Percentiles rank a stretch among this genome's conserved stretches.
Conservation (phyloP, 2,329 filamentous ascomycete genomes). For the Ceratocystis diversiconidia region DNA sequence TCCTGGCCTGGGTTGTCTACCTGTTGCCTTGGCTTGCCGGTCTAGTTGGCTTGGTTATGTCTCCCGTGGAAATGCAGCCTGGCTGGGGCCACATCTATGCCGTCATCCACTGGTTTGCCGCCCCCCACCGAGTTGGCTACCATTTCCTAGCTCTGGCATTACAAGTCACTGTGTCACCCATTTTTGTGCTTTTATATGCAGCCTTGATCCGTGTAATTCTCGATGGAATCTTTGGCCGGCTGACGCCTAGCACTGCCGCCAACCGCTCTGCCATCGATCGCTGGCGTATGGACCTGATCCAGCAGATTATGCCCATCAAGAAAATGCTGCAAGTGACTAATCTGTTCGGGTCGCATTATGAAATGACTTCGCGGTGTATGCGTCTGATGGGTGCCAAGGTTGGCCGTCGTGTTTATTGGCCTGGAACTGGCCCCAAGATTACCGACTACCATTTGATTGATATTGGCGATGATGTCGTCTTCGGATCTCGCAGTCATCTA, state of each 20-base stretch:
- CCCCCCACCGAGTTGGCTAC: slow-evolving; percentile 32
- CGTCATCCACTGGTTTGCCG: slow-evolving; percentile 37
- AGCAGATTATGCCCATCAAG: slow-evolving; percentile 30
- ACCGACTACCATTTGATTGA: slow-evolving; percentile 41
- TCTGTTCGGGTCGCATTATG: slow-evolving; percentile 41
- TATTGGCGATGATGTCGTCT: slow-evolving; percentile 45
- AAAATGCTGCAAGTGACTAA: slow-evolving; percentile 35
- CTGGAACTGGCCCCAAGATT: slow-evolving; percentile 39
- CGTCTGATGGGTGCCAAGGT: slow-evolving; percentile 38
- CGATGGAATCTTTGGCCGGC: slow-evolving; percentile 29
- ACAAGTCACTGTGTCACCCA: slow-evolving; percentile 29
- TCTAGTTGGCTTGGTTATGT: slow-evolving; percentile 32
- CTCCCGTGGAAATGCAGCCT: slow-evolving; percentile 27
- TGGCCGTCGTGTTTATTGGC: slow-evolving; percentile 42
- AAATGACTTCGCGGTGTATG: slow-evolving; percentile 37
- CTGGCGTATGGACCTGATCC: slow-evolving; percentile 33
- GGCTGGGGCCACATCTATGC: slow-evolving; percentile 24
- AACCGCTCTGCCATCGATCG: slow-evolving; percentile 27
- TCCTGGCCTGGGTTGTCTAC: slow-evolving; percentile 29
- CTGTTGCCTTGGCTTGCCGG: slow-evolving; percentile 33
- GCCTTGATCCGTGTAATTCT: slow-evolving; percentile 29
- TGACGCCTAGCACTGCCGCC: slow-evolving; percentile 24
- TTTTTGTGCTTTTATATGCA: slow-evolving; percentile 32
- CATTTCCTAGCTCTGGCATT: slow-evolving; percentile 36
- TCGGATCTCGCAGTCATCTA: slow-evolving; percentile 40